phyloP scores from a whole-genome alignment of 768 basidiomycete species.

The Panus rudis region DNA sequence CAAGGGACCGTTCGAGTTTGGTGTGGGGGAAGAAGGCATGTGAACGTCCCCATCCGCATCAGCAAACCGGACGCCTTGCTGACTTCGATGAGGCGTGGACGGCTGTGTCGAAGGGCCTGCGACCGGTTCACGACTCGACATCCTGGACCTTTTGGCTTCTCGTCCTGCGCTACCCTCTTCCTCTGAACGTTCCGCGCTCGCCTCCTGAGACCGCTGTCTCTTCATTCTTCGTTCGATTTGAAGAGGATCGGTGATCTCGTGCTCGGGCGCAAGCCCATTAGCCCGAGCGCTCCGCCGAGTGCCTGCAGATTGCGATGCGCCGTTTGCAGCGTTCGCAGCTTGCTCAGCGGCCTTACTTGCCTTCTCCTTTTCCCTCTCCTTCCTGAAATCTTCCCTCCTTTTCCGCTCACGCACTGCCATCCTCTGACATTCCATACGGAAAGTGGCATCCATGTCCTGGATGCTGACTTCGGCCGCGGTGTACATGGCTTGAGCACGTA shows the following conservation, averaged over 20 bases:
- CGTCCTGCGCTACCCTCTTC: slow-evolving; percentile 42
- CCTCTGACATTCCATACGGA: slow-evolving; percentile 77
- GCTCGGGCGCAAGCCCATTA: slow-evolving; percentile 66
- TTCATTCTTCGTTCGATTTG: slow-evolving; percentile 71
- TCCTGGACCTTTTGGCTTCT: slow-evolving; percentile 53
- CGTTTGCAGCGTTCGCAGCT: slow-evolving; percentile 27
- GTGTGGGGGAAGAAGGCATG: slow-evolving; percentile 9
- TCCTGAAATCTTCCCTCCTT: slow-evolving; percentile 44
- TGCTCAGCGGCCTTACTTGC: slow-evolving; percentile 17
- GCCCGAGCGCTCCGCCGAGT: slow-evolving; percentile 65
- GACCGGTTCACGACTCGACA: slow-evolving; percentile 20
- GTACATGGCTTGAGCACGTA: slow-evolving; percentile 84
- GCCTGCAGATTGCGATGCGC: slow-evolving; percentile 37
- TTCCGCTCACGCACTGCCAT: slow-evolving; percentile 76
- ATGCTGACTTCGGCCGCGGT: slow-evolving; percentile 81
- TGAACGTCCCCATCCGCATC: slow-evolving; percentile 13
- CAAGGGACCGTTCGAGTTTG: slow-evolving; percentile 1
- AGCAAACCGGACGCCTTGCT: slow-evolving; percentile 46
- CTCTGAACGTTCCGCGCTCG: slow-evolving; percentile 44
- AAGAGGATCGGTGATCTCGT: slow-evolving; percentile 62
- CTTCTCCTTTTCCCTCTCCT: slow-evolving; percentile 28
- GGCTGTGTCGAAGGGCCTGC: slow-evolving; percentile 5
- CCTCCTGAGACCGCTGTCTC: slow-evolving; percentile 56
- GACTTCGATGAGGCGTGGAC: slow-evolving; percentile 27
- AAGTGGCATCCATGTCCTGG: slow-evolving; percentile 75